Conservation (phyloP, 208 protist species). For the Crithidia mellificae region DNA sequence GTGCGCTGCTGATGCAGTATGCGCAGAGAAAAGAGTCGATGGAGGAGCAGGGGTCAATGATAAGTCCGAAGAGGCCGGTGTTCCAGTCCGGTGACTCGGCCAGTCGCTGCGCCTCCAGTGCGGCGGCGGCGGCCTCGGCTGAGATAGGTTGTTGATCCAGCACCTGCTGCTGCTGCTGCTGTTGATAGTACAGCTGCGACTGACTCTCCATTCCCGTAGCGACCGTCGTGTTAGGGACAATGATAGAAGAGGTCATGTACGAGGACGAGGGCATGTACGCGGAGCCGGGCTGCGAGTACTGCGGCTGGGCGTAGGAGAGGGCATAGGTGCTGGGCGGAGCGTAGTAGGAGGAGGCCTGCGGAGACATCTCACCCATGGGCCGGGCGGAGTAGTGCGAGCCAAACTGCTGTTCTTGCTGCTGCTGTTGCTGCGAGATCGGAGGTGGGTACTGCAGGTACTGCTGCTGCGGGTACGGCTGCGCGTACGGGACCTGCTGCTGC, state of each 20-base stretch:
- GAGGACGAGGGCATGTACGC: background rate
- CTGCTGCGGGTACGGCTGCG: background rate
- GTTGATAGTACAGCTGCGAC: background rate
- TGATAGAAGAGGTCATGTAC: background rate
- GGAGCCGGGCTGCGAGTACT: background rate
- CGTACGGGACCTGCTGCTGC: background rate
- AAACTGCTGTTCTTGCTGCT: conserved; percentile 4
- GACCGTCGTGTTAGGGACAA: background rate
- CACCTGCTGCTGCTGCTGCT: too few relatives aligned
- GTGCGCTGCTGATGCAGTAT: conserved; percentile 32
- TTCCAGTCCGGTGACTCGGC: conserved; percentile 17
- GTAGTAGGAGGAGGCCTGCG: background rate
- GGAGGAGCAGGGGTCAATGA: conserved; percentile 18
- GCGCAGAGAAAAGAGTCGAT: conserved; percentile 29
- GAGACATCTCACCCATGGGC: background rate
- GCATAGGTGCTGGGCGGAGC: background rate
- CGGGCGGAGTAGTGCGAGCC: background rate
- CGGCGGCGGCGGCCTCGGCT: background rate
- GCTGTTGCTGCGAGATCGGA: conserved; percentile 2
- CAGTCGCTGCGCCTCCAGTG: conserved; percentile 6
- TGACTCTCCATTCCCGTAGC: background rate
- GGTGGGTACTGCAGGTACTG: background rate
- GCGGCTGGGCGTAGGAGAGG: conserved; percentile 4
- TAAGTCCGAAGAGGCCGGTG: conserved; percentile 31
- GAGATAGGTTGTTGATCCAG: background rate